Evolutionary conservation across 257 asterid species (phyloP), one percentile per base, ranked within the genome.

Genomic region (Thymus mandschuricus): DNA sequence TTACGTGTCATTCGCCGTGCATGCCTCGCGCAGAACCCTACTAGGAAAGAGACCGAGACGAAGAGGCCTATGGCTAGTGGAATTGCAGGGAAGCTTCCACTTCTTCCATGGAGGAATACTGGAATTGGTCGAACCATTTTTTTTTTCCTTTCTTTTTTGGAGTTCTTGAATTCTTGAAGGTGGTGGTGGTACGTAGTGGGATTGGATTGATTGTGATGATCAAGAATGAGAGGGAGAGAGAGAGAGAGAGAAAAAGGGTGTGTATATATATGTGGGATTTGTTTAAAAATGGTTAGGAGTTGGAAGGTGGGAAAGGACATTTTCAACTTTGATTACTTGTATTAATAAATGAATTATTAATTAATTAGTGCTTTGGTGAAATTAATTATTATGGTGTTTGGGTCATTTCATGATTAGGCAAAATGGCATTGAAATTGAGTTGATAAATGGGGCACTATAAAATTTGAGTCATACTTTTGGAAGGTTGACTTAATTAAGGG

Each of bases 21-120:
- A 74, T 90, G 95, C 21, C 81, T 83, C 3, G 95, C 95, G 61
- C 98, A 88, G 3, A 92, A 82, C 33, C 81, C 78, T 21, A 88
- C 86, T 10, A 87, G 75, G 48, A 86, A 70, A 56, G 92, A 60
- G 30, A 75, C 86, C 1, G 92, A 72, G 64, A 82, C 79, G 62
- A 90, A 90, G 54, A 89, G 57, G 60, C 89, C 92, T 48, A 92
- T 61, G 28, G 90, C 86, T 30, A 90, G 59, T 67, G 92, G 83
- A 50, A 74, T 61, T 5, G 83, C 70, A 2, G 78, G 84, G 68
- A 79, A 48, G 9, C n/a, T 51, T 50, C 75, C 81, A n/a, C 64
- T 67, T 8, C 64, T 67, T 8, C 27, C 43, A 21, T 79, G 56
- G 71, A 73, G 29, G 35, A 48, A 21, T 21, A 21, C 68, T 46